Evolutionary conservation across 345 rosid genomes (phyloP).

Genomic region (Turritis glabra): DNA sequence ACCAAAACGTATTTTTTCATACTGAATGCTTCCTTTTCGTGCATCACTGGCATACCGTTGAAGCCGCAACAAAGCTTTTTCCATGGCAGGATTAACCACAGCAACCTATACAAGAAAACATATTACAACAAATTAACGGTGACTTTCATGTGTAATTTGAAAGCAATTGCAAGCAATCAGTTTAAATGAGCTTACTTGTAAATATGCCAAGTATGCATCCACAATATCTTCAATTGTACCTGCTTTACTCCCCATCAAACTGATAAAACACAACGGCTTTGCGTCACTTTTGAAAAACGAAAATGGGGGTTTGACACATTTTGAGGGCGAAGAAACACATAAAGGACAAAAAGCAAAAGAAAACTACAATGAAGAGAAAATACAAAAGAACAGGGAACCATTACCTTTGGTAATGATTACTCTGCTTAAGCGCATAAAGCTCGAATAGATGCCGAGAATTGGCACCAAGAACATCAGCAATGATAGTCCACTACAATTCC

Average conservation of each 20-base stretch:
- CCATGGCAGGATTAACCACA: constrained; percentile 93
- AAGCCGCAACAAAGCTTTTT: constrained; percentile 64
- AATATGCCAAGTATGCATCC: constrained; percentile 85
- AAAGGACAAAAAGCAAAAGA: neutral
- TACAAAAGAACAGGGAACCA: constrained; percentile 16
- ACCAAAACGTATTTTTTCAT: constrained; percentile 76
- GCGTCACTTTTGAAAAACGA: neutral
- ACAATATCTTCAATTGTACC: constrained; percentile 81
- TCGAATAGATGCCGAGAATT: constrained; percentile 92
- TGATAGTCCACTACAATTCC: constrained; percentile 68
- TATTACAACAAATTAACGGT: neutral
- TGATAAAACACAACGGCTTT: constrained; percentile 36
- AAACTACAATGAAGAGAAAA: neutral
- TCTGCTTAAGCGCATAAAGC: constrained; percentile 89
- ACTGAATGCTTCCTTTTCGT: constrained; percentile 58
- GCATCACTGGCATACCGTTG: constrained; percentile 75
- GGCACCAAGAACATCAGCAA: constrained; percentile 88
- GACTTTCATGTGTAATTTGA: neutral
- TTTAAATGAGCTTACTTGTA: constrained; percentile 62
- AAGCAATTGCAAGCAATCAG: constrained; percentile 10
- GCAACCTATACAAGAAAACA: constrained; percentile 49
- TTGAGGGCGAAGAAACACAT: constrained; percentile 2
- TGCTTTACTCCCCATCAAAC: constrained; percentile 67
- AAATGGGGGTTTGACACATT: neutral
- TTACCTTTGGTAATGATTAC: constrained; percentile 75